Evolutionary conservation across 345 rosid species (phyloP).

Genomic region (Eucalyptus urophylla): DNA sequence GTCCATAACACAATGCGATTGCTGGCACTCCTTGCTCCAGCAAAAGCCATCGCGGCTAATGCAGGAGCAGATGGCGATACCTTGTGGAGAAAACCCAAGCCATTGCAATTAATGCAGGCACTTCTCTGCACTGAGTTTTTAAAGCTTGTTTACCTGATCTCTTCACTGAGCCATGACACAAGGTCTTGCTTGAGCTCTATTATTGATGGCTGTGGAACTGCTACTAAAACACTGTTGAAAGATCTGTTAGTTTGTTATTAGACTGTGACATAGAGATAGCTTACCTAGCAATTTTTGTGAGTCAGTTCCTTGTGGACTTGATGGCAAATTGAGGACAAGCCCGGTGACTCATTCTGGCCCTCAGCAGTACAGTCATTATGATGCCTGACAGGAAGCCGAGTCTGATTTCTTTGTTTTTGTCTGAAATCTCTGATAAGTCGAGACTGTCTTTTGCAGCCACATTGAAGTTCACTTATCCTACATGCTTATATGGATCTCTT

Average conservation of each 20-base stretch:
- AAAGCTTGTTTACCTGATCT: too few species aligned
- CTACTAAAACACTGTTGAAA: neutral
- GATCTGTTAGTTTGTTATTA: neutral
- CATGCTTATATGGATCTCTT: conserved; percentile 97
- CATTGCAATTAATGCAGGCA: too few species aligned
- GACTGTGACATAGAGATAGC: neutral
- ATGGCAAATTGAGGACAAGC: conserved; percentile 96
- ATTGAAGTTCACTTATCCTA: conserved; percentile 89
- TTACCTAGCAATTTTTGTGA: neutral
- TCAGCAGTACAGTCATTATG: conserved; percentile 86
- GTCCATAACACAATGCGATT: too few species aligned
- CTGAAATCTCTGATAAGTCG: conserved; percentile 46
- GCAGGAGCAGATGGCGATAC: conserved; percentile 58
- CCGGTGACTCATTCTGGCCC: conserved; percentile 76
- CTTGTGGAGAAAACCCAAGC: conserved; percentile 73
- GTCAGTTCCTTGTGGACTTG: conserved; percentile 77
- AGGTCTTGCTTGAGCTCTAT: too few species aligned
- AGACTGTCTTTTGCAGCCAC: conserved; percentile 86
- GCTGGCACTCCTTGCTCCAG: conserved; percentile 71
- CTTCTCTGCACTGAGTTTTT: too few species aligned
- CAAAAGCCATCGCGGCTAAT: conserved; percentile 59
- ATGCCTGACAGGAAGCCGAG: too few species aligned
- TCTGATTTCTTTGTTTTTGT: neutral
- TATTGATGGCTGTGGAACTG: neutral
- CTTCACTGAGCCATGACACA: rapidly evolving